Conservation (phyloP, 2,329 filamentous ascomycete species). For the Venturia oleaginea region DNA sequence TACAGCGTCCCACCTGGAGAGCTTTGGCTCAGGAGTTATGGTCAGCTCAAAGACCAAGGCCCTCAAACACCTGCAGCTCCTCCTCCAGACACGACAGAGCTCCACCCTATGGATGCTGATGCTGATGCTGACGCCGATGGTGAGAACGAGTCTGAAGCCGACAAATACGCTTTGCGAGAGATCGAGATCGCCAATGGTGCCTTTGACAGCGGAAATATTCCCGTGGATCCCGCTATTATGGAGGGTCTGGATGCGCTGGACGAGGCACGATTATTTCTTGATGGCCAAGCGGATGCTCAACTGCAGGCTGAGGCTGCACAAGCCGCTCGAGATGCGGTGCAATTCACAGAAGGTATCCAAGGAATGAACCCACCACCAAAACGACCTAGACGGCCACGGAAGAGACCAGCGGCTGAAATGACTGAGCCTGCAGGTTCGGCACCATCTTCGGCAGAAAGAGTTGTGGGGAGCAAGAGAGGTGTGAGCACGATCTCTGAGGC, state of each 20-base stretch:
- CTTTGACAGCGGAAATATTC: background rate
- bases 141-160: background rate
- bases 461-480: background rate
- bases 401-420: background rate
- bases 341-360: background rate
- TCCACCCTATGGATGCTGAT: background rate
- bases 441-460: background rate
- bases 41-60: background rate
- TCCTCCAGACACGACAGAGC: background rate
- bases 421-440: background rate
- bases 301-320: background rate
- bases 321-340: background rate
- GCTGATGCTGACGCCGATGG: background rate
- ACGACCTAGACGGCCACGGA: background rate
- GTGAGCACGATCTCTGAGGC: background rate
- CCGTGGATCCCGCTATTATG: background rate
- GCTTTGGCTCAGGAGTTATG: constrained; percentile 5
- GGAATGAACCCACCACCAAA: background rate
- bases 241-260: background rate
- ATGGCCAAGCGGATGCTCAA: background rate
- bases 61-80: constrained; percentile 1
- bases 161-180: background rate
- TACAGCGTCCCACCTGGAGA: constrained; percentile 13
- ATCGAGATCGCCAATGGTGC: background rate
- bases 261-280: constrained; percentile 1